These are phyloP conservation scores for Acanthamoeba quina DNA, from an alignment of 208 protist genomes.

Conservation along the genomic window DNA sequence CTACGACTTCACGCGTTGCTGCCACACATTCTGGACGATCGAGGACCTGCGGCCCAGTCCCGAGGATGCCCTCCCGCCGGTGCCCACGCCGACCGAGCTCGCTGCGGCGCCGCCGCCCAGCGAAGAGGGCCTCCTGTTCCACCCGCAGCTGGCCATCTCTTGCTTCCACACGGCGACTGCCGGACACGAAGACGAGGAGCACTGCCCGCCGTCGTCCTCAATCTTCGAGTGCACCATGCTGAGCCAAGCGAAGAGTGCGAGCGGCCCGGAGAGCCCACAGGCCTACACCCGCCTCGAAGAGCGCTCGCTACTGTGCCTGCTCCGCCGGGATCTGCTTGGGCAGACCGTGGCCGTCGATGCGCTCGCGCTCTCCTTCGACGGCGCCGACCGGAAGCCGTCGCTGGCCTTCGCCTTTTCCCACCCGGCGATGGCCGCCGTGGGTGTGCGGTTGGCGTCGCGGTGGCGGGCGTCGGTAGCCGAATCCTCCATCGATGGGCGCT, in stretches of 20 bases:
- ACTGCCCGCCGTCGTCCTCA: neutral
- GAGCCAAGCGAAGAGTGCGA: neutral
- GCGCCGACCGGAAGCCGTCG: neutral
- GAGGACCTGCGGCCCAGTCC: neutral
- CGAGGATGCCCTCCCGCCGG: neutral
- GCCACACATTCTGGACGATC: conserved; percentile 43
- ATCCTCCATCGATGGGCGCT: neutral
- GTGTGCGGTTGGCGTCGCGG: neutral
- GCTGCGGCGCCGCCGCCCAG: neutral
- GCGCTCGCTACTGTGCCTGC: neutral
- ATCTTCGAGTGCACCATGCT: conserved; percentile 14
- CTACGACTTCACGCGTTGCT: neutral
- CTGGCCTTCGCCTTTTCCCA: neutral
- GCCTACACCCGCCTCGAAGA: neutral
- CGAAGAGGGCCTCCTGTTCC: neutral
- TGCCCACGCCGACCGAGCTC: conserved; percentile 7
- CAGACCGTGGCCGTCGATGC: neutral
- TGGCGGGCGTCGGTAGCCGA: neutral
- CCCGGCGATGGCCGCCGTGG: neutral
- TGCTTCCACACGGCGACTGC: conserved; percentile 8
- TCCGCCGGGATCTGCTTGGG: neutral
- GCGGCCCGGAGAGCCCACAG: neutral
- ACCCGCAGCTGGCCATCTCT: neutral
- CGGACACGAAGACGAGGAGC: neutral
- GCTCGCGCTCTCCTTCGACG: neutral